phyloP scores from a whole-genome alignment of 1,284 basidiomycete genomes.

The Ceratorhiza oryzae-sativae region DNA sequence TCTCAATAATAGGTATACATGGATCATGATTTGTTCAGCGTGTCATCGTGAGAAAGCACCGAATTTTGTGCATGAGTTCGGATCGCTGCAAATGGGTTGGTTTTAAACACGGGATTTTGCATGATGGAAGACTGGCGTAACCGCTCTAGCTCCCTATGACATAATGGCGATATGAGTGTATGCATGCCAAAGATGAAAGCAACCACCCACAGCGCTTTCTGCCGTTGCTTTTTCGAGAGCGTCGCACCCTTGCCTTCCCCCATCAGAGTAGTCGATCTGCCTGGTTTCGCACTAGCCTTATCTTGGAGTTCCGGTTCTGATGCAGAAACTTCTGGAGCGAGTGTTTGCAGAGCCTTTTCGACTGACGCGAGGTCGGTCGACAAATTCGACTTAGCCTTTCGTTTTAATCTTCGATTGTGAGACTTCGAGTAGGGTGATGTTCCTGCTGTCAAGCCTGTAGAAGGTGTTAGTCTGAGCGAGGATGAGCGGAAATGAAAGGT shows the following conservation, averaged over 20 bases:
- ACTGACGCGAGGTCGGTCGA: constrained; percentile 51
- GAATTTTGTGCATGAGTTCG: constrained; percentile 82
- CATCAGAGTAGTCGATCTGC: constrained; percentile 58
- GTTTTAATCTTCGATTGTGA: constrained; percentile 72
- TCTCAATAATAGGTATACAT: not conserved
- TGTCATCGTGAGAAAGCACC: constrained; percentile 59
- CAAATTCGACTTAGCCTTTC: constrained; percentile 73
- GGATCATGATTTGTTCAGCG: constrained; percentile 6
- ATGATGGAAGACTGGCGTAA: constrained; percentile 75
- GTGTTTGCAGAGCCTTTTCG: constrained; percentile 15
- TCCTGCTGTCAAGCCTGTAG: constrained; percentile 62
- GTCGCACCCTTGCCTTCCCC: constrained; percentile 70
- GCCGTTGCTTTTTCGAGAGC: constrained; percentile 70
- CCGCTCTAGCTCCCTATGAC: constrained; percentile 66
- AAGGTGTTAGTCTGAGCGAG: not conserved
- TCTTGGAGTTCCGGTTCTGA: constrained; percentile 53
- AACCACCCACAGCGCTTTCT: constrained; percentile 68
- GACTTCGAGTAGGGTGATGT: constrained; percentile 75
- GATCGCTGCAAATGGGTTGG: constrained; percentile 79
- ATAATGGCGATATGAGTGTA: not conserved
- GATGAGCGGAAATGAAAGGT: not conserved
- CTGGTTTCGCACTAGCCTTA: constrained; percentile 44
- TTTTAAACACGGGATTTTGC: constrained; percentile 67
- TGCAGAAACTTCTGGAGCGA: constrained; percentile 58
- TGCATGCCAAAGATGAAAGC: constrained; percentile 23